Percentiles rank a stretch among this genome's conserved stretches.
These are phyloP conservation scores for Solanum hybrid DNA, from an alignment of 305 asterid species.

Conservation along the genomic window DNA sequence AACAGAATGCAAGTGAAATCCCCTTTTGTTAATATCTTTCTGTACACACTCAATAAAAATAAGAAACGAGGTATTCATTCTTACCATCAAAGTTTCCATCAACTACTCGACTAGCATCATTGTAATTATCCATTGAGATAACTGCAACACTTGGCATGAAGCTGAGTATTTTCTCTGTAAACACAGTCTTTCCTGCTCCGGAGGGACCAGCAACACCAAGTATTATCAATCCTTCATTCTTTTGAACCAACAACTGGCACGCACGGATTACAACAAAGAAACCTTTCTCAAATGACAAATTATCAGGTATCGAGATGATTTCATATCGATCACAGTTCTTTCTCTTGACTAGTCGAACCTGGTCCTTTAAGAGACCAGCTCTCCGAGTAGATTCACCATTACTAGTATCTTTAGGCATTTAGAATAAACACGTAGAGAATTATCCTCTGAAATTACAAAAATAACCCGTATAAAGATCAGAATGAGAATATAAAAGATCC, in stretches of 20 bases:
- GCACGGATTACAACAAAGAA: constrained; percentile 91
- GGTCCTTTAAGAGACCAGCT: constrained; percentile 86
- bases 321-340: constrained; percentile 76
- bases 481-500: neutral
- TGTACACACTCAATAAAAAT: neutral
- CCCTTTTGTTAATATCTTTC: neutral
- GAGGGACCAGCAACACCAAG: constrained; percentile 97
- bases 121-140: constrained; percentile 98
- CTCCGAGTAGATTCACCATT: constrained; percentile 43
- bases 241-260: constrained; percentile 80
- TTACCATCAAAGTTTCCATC: constrained; percentile 98
- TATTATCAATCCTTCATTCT: constrained; percentile 73
- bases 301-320: constrained; percentile 59
- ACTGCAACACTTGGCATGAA: constrained; percentile 93
- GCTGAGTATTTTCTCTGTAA: constrained; percentile 83
- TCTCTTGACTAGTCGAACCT: constrained; percentile 76
- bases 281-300: constrained; percentile 93
- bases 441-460: constrained; percentile 20
- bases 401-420: constrained; percentile 45
- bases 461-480: neutral
- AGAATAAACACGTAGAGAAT: constrained; percentile 11
- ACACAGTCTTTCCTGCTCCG: constrained; percentile 94
- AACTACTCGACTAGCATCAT: constrained; percentile 83
- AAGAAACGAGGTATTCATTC: neutral
- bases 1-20: neutral